phyloP scores from a whole-genome alignment of 1,139 yeast species.

The Geotrichum histeridarum region DNA sequence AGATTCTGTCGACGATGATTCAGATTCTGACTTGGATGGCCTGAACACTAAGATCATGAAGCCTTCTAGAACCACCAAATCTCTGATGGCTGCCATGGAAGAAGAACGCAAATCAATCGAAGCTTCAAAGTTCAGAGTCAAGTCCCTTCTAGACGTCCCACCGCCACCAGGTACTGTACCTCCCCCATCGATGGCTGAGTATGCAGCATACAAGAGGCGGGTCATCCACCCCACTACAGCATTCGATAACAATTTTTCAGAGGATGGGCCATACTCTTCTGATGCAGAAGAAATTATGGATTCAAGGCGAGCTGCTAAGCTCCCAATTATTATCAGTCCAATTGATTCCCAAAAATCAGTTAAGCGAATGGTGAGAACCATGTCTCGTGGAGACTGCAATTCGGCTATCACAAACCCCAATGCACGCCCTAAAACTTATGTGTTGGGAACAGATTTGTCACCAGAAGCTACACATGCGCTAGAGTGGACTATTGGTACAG shows the following conservation, averaged over 20 bases:
- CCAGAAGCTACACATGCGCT: conserved; percentile 83
- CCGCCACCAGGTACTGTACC: conserved; percentile 37
- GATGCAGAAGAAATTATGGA: conserved; percentile 67
- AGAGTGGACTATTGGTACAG: conserved; percentile 87
- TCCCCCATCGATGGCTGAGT: conserved; percentile 51
- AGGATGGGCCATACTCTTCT: conserved; percentile 58
- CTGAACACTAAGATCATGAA: conserved; percentile 19
- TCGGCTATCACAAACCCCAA: conserved; percentile 48
- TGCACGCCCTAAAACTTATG: conserved; percentile 61
- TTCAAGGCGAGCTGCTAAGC: conserved; percentile 55
- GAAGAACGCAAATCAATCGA: conserved; percentile 31
- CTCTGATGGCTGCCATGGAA: conserved; percentile 37
- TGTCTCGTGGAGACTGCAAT: conserved; percentile 60
- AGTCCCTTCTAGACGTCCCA: conserved; percentile 39
- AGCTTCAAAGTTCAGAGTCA: conserved; percentile 34
- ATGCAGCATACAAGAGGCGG: conserved; percentile 42
- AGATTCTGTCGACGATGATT: conserved; percentile 45
- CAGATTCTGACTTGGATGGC: conserved; percentile 20
- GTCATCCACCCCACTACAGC: conserved; percentile 43
- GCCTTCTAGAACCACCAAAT: conserved; percentile 40
- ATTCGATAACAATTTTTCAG: conserved; percentile 30
- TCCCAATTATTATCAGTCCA: conserved; percentile 59
- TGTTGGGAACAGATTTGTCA: conserved; percentile 75
- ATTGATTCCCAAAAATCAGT: conserved; percentile 53
- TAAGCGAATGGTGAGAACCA: conserved; percentile 55